A percentile compares a stretch with the other conserved stretches of the same genome.
phyloP scores from a whole-genome alignment of 2,329 filamentous ascomycete genomes.

The Penicillium sp. region DNA sequence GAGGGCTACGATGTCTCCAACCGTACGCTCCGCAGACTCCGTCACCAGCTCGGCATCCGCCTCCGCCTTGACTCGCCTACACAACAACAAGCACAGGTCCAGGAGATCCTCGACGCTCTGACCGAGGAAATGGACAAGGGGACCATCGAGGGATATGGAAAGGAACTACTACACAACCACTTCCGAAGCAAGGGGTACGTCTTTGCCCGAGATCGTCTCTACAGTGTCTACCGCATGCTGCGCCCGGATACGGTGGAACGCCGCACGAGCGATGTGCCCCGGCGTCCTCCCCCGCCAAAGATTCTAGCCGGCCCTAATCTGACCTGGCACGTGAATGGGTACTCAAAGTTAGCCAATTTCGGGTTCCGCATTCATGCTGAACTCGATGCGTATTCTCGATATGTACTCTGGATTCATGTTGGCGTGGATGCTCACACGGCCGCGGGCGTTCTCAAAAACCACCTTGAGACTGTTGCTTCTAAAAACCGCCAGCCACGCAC shows the following conservation, averaged over 20 bases:
- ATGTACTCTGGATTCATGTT: constrained; percentile 25
- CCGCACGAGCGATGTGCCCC: constrained; percentile 7
- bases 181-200: constrained; percentile 14
- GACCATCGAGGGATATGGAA: constrained; percentile 15
- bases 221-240: constrained; percentile 12
- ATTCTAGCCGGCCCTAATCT: constrained; percentile 21
- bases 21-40: constrained; percentile 11
- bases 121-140: constrained; percentile 13
- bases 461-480: constrained; percentile 9
- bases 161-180: constrained; percentile 14
- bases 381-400: constrained; percentile 24
- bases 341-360: constrained; percentile 21
- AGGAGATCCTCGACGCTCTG: constrained; percentile 6
- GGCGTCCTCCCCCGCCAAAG: constrained; percentile 11
- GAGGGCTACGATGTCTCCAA: constrained; percentile 12
- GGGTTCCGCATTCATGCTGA: constrained; percentile 25
- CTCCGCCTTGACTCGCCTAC: constrained; percentile 9
- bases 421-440: constrained; percentile 13
- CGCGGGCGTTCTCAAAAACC: constrained; percentile 22
- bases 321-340: constrained; percentile 23
- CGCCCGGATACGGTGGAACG: constrained; percentile 8
- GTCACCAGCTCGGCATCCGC: constrained; percentile 7
- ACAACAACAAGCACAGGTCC: constrained; percentile 10
- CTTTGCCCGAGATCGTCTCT: constrained; percentile 17
- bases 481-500: constrained; percentile 10